Conservation (phyloP, 352 stramenopile genomes). For the Globisporangium okanoganense region DNA sequence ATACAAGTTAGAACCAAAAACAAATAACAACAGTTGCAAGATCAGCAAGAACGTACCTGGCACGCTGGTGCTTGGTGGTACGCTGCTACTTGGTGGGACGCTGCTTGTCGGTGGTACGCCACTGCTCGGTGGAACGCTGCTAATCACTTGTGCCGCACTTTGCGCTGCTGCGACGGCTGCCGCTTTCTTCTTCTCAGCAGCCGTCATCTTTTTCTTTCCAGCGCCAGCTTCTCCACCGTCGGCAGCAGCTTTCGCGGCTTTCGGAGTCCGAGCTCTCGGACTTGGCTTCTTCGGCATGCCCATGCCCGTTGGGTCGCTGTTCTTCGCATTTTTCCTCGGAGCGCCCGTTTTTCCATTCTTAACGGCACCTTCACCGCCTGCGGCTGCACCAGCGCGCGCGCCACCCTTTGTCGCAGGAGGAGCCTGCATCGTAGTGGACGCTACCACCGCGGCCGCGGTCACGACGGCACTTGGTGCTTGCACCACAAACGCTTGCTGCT, state of each 20-base stretch:
- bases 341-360: conserved; percentile 1
- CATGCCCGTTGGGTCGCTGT: conserved; percentile 2
- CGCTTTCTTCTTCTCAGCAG: conserved; percentile 15
- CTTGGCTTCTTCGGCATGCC: conserved; percentile 27
- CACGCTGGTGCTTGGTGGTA: not conserved
- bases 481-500: conserved; percentile 2
- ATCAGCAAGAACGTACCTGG: not conserved
- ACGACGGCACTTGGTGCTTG: not conserved
- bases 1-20: not conserved
- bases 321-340: conserved; percentile 24
- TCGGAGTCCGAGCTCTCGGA: conserved; percentile 21
- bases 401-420: not conserved
- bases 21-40: not conserved
- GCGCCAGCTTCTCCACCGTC: conserved; percentile 21
- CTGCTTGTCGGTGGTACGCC: not conserved
- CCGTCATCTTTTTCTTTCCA: conserved; percentile 15
- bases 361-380: not conserved
- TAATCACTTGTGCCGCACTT: not conserved
- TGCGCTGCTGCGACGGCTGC: not conserved
- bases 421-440: not conserved
- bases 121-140: not conserved
- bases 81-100: not conserved
- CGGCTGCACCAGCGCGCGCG: not conserved
- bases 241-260: conserved; percentile 17
- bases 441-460: too few relatives aligned